Conservation (phyloP, 2,329 filamentous ascomycete genomes). For the Coleophoma crateriformis region DNA sequence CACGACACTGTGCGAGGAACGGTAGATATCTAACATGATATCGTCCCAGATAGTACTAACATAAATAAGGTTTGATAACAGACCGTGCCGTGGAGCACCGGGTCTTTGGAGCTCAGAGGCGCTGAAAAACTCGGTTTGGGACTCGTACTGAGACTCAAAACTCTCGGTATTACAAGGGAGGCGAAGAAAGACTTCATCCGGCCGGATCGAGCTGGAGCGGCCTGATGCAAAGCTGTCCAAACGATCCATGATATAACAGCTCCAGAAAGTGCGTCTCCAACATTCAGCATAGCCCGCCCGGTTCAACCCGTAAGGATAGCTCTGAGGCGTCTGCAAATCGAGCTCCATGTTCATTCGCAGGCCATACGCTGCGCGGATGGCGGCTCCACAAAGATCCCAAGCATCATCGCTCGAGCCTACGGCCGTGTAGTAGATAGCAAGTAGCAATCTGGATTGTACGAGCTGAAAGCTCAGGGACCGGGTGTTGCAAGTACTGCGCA, state of each 20-base stretch:
- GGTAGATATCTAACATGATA: slow-evolving; percentile 54
- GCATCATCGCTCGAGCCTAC: slow-evolving; percentile 52
- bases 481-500: slow-evolving; percentile 49
- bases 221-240: slow-evolving; percentile 54
- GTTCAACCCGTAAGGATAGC: slow-evolving; percentile 52
- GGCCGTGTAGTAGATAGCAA: slow-evolving; percentile 62
- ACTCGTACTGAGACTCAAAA: slow-evolving; percentile 56
- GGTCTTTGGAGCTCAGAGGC: slow-evolving; percentile 34
- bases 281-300: slow-evolving; percentile 57
- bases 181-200: slow-evolving; percentile 61
- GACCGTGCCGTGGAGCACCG: slow-evolving; percentile 28
- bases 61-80: slow-evolving; percentile 55
- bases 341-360: slow-evolving; percentile 61
- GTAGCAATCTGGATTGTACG: slow-evolving; percentile 60
- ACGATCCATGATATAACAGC: slow-evolving; percentile 63
- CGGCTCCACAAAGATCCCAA: slow-evolving; percentile 59
- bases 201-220: slow-evolving; percentile 49
- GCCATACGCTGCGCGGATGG: slow-evolving; percentile 52
- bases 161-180: slow-evolving; percentile 55
- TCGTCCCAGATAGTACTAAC: slow-evolving; percentile 62
- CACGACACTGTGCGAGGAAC: slow-evolving; percentile 29
- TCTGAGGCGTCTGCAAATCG: slow-evolving; percentile 37
- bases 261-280: slow-evolving; percentile 67
- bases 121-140: slow-evolving; percentile 56
- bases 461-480: slow-evolving; percentile 55